phyloP scores from a whole-genome alignment of 2,329 filamentous ascomycete species.

The Dothidotthia symphoricarpi region DNA sequence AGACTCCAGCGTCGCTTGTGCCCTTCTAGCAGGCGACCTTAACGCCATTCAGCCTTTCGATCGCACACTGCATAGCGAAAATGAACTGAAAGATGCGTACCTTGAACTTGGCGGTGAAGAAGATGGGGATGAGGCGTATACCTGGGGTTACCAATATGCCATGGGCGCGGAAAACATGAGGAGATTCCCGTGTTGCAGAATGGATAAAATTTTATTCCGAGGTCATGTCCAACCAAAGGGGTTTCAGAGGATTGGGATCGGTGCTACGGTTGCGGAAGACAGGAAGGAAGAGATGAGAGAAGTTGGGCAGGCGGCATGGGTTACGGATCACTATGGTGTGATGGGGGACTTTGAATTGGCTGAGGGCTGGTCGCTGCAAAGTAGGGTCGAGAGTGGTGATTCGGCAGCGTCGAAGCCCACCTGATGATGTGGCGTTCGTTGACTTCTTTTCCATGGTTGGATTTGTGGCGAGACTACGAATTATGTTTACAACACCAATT shows the following conservation, averaged over 20 bases:
- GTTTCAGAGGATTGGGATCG: constrained; percentile 52
- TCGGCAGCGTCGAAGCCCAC: too few relatives aligned
- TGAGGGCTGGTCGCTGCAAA: constrained; percentile 4
- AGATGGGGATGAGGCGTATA: constrained; percentile 53
- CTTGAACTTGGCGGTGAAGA: constrained; percentile 53
- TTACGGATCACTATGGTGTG: constrained; percentile 53
- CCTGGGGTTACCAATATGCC: constrained; percentile 56
- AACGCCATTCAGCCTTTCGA: constrained; percentile 60
- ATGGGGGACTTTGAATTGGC: constrained; percentile 32
- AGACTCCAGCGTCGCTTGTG: constrained; percentile 39
- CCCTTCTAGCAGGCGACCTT: constrained; percentile 55
- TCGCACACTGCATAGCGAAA: constrained; percentile 48
- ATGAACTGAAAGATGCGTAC: constrained; percentile 54
- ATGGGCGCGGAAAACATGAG: constrained; percentile 40
- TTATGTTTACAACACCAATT: too few relatives aligned
- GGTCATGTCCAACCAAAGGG: constrained; percentile 35
- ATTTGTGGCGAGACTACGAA: too few relatives aligned
- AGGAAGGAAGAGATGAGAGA: constrained; percentile 24
- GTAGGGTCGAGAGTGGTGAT: too few relatives aligned
- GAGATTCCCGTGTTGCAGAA: constrained; percentile 51
- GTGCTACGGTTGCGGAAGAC: constrained; percentile 46
- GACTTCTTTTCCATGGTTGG: too few relatives aligned
- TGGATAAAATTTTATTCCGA: constrained; percentile 56
- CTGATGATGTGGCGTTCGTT: too few relatives aligned
- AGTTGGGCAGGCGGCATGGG: constrained; percentile 47